Evolutionary conservation across 306 rosid species (phyloP).

Genomic region (Prunus dulcis): DNA sequence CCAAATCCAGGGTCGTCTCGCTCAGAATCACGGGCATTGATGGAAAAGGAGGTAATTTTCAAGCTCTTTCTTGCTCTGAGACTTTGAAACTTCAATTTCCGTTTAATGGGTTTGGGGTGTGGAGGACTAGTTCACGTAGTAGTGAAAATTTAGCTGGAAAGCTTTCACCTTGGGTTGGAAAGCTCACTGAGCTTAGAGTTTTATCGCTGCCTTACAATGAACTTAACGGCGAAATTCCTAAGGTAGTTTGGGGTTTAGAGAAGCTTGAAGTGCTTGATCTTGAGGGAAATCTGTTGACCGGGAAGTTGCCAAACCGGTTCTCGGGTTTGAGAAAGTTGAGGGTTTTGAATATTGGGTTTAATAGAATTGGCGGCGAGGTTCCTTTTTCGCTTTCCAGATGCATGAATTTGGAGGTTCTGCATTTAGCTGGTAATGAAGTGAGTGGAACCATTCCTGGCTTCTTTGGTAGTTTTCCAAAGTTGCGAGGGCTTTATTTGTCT

Average conservation of each 20-base stretch:
- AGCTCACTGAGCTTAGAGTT: constrained; percentile 27
- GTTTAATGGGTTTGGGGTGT: constrained; percentile 8
- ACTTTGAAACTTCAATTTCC: constrained; percentile 12
- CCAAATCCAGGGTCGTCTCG: constrained; percentile 20
- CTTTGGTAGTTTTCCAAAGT: constrained; percentile 21
- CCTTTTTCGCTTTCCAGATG: constrained; percentile 25
- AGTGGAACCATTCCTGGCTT: constrained; percentile 27
- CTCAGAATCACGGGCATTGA: constrained; percentile 10
- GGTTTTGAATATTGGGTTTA: constrained; percentile 34
- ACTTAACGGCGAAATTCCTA: constrained; percentile 27
- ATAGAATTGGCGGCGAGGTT: constrained; percentile 31
- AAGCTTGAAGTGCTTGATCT: constrained; percentile 41
- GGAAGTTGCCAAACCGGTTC: constrained; percentile 22
- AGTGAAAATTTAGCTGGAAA: constrained; percentile 20
- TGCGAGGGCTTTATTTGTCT: constrained; percentile 29
- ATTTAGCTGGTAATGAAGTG: constrained; percentile 31
- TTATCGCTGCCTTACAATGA: constrained; percentile 28
- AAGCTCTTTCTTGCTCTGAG: constrained; percentile 26
- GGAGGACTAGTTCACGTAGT: constrained; percentile 14
- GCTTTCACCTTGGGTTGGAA: constrained; percentile 32
- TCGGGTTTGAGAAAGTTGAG: constrained; percentile 28
- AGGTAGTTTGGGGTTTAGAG: constrained; percentile 29
- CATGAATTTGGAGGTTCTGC: constrained; percentile 18
- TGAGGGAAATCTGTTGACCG: constrained; percentile 34
- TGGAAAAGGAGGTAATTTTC: constrained; percentile 24